Conservation (phyloP, 1,139 yeast species). For the Pichia sp. region DNA sequence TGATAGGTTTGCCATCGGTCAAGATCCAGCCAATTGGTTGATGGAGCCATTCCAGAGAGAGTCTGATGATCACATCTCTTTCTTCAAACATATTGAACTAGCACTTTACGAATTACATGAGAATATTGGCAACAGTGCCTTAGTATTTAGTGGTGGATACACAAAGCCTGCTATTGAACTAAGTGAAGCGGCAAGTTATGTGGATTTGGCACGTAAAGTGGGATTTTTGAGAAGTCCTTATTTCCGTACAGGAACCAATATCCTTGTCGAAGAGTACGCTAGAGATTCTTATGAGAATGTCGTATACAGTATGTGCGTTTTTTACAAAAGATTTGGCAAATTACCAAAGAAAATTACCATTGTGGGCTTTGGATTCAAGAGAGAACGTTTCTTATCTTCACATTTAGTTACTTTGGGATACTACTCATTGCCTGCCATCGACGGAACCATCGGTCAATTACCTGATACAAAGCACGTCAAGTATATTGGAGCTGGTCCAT, state of each 20-base stretch:
- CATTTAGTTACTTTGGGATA: slow-evolving; percentile 47
- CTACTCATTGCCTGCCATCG: slow-evolving; percentile 9
- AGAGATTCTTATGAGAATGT: slow-evolving; percentile 79
- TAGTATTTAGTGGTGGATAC: slow-evolving; percentile 68
- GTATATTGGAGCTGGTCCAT: slow-evolving; percentile 62
- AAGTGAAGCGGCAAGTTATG: slow-evolving; percentile 57
- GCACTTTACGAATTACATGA: slow-evolving; percentile 32
- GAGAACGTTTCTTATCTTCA: slow-evolving; percentile 44
- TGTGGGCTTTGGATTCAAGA: slow-evolving; percentile 71
- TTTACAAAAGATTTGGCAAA: slow-evolving; percentile 36
- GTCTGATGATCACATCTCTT: slow-evolving; percentile 60
- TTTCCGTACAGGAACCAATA: slow-evolving; percentile 4
- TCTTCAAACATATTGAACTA: slow-evolving; percentile 51
- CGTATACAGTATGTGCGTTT: slow-evolving; percentile 54
- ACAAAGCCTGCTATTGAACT: slow-evolving; percentile 40
- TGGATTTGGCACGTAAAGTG: slow-evolving; percentile 6
- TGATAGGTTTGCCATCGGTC: slow-evolving; percentile 28
- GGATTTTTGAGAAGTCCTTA: slow-evolving; percentile 10
- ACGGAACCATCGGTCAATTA: background rate
- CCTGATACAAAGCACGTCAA: slow-evolving; percentile 24
- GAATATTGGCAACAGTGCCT: slow-evolving; percentile 26
- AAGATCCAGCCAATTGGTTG: slow-evolving; percentile 46
- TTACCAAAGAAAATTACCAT: slow-evolving; percentile 52
- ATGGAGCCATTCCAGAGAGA: slow-evolving; percentile 61
- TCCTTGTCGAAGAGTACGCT: slow-evolving; percentile 60